These are phyloP conservation scores for Vanrija sp. DNA, from an alignment of 1,284 basidiomycete genomes.

Conservation along the genomic window DNA sequence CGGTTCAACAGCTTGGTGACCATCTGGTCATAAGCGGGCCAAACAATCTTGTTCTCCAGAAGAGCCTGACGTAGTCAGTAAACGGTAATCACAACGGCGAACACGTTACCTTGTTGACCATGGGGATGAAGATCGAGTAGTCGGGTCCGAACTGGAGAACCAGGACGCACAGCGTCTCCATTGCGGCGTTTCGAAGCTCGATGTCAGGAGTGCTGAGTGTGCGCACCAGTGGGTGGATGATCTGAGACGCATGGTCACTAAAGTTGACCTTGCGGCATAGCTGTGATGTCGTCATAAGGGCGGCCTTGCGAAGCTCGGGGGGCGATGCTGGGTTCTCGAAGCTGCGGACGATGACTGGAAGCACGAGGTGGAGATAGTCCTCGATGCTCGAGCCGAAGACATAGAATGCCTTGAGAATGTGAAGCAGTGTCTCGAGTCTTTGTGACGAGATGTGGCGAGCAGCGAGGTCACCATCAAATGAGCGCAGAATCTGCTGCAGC, in stretches of 20 bases:
- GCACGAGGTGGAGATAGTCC: constrained; percentile 94
- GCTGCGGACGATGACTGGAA: constrained; percentile 89
- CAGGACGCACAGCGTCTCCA: constrained; percentile 91
- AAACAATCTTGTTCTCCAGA: constrained; percentile 72
- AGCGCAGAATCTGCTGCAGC: constrained; percentile 78
- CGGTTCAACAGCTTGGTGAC: constrained; percentile 87
- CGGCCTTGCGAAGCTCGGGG: constrained; percentile 73
- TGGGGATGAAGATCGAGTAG: constrained; percentile 95
- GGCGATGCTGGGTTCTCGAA: constrained; percentile 81
- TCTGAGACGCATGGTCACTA: constrained; percentile 95
- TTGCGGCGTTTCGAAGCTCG: constrained; percentile 78
- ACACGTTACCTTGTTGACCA: constrained; percentile 77
- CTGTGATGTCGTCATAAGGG: constrained; percentile 87
- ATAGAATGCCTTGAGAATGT: constrained; percentile 68
- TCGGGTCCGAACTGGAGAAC: constrained; percentile 92
- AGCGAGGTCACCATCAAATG: constrained; percentile 78
- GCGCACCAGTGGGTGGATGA: constrained; percentile 91
- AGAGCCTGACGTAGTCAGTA: constrained; percentile 58
- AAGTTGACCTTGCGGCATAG: constrained; percentile 94
- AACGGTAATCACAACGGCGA: constrained; percentile 12
- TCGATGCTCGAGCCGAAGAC: constrained; percentile 96
- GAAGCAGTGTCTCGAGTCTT: constrained; percentile 87
- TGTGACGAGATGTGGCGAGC: constrained; percentile 58
- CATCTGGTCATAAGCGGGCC: constrained; percentile 81
- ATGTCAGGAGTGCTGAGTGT: constrained; percentile 72